These are phyloP conservation scores for Aspergillus neotritici DNA, from an alignment of 2,329 filamentous ascomycete species.

Conservation along the genomic window DNA sequence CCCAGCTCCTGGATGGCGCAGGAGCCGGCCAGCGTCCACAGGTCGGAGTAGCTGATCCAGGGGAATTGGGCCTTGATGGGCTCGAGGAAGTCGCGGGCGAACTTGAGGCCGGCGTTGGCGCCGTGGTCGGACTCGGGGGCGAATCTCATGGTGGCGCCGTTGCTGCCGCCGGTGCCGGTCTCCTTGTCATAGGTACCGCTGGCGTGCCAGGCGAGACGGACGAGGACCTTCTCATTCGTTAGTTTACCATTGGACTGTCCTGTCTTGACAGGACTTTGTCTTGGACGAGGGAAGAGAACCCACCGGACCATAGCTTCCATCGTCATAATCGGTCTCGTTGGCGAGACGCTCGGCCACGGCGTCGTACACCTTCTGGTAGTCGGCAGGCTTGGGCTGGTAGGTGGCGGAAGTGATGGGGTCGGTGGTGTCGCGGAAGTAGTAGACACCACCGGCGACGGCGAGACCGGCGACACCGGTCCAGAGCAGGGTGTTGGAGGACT, in stretches of 20 bases:
- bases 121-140: constrained; percentile 82
- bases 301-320: constrained; percentile 88
- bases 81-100: constrained; percentile 86
- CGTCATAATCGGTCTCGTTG: constrained; percentile 91
- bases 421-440: constrained; percentile 54
- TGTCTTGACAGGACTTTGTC: too few relatives aligned
- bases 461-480: constrained; percentile 53
- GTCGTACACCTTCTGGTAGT: constrained; percentile 96
- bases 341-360: constrained; percentile 72
- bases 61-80: constrained; percentile 85
- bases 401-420: constrained; percentile 39
- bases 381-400: constrained; percentile 70
- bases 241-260: neutral
- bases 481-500: constrained; percentile 49
- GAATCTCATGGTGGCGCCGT: constrained; percentile 96
- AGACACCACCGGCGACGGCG: constrained; percentile 60
- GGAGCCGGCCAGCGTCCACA: constrained; percentile 88
- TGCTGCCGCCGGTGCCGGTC: constrained; percentile 85
- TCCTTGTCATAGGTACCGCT: constrained; percentile 87
- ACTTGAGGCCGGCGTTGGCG: constrained; percentile 83
- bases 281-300: constrained; percentile 14
- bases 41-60: constrained; percentile 93
- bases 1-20: constrained; percentile 91
- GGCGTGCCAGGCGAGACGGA: constrained; percentile 90
- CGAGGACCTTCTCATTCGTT: constrained; percentile 51